Evolutionary conservation across 306 rosid genomes (phyloP).

Genomic region (Trichosanthes cucumerina): DNA sequence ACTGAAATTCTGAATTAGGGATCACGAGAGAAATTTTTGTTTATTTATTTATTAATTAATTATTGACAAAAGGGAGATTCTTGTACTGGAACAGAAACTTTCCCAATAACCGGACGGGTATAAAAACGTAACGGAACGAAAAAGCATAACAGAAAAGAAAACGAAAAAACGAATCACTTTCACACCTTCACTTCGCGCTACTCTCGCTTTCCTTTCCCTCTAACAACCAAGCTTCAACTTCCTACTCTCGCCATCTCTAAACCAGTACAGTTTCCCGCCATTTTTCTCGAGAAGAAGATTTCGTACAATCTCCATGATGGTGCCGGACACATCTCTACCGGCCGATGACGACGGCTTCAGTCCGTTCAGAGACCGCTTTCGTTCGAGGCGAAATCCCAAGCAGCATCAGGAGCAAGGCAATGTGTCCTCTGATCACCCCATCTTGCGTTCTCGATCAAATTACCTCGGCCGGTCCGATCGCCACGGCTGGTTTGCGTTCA

Average conservation of each 20-base stretch:
- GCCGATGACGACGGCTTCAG: conserved; percentile 17
- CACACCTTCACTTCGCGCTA: background rate
- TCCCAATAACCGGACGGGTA: background rate
- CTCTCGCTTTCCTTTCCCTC: background rate
- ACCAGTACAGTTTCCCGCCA: background rate
- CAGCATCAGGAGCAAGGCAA: conserved; percentile 24
- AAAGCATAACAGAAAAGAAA: background rate
- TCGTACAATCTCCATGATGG: background rate
- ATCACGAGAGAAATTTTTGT: background rate
- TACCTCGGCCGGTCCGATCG: conserved; percentile 45
- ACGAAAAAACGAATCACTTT: background rate
- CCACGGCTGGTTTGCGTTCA: conserved; percentile 36
- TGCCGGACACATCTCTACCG: background rate
- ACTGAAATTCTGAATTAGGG: background rate
- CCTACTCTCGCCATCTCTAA: background rate
- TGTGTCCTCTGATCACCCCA: conserved; percentile 28
- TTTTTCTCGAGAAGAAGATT: background rate
- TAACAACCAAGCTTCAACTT: background rate
- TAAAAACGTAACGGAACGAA: background rate
- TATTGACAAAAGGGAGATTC: background rate
- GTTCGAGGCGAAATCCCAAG: conserved; percentile 50
- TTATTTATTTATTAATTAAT: background rate
- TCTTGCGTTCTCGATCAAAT: conserved; percentile 44
- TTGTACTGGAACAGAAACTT: background rate
- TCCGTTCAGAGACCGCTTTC: conserved; percentile 34